These are phyloP conservation scores for Flaveria linearis DNA, from an alignment of 129 eudicot species.

Conservation along the genomic window DNA sequence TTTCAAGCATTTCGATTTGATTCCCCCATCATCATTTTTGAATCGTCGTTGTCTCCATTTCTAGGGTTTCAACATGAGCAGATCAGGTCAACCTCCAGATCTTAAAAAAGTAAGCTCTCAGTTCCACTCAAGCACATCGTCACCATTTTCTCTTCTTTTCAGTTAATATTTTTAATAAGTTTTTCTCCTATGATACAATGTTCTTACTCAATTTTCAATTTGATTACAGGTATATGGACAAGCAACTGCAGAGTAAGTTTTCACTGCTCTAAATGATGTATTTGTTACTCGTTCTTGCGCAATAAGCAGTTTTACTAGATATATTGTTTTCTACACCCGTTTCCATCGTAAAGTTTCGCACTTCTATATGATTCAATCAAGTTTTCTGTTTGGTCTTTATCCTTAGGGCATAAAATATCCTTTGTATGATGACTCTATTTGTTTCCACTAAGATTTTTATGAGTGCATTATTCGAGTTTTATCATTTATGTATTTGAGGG, in stretches of 20 bases:
- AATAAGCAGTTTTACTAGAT: not conserved
- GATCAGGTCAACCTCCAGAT: slow-evolving; percentile 82
- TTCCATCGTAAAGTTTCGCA: not conserved
- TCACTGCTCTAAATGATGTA: not conserved
- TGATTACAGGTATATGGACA: slow-evolving; percentile 39
- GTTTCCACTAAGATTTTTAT: not conserved
- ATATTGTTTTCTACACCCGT: too few species aligned
- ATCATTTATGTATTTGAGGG: not conserved
- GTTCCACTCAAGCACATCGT: not conserved
- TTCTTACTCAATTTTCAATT: slow-evolving; percentile 2
- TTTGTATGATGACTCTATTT: not conserved
- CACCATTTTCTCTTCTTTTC: not conserved
- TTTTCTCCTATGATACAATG: not conserved
- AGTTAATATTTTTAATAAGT: not conserved
- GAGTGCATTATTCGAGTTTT: not conserved
- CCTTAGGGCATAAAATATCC: too few species aligned
- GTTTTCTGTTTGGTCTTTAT: not conserved
- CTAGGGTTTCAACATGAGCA: slow-evolving; percentile 50
- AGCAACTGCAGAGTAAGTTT: slow-evolving; percentile 38
- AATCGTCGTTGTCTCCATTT: not conserved
- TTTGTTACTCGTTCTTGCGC: too few species aligned
- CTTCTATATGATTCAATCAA: not conserved
- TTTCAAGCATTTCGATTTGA: slow-evolving; percentile 1
- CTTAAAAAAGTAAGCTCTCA: slow-evolving; percentile 56
- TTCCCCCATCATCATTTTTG: not conserved